Percentiles rank a stretch among this genome's conserved stretches.
These are phyloP conservation scores for Setomelanomma holmii DNA, from an alignment of 2,329 filamentous ascomycete genomes.

Conservation along the genomic window DNA sequence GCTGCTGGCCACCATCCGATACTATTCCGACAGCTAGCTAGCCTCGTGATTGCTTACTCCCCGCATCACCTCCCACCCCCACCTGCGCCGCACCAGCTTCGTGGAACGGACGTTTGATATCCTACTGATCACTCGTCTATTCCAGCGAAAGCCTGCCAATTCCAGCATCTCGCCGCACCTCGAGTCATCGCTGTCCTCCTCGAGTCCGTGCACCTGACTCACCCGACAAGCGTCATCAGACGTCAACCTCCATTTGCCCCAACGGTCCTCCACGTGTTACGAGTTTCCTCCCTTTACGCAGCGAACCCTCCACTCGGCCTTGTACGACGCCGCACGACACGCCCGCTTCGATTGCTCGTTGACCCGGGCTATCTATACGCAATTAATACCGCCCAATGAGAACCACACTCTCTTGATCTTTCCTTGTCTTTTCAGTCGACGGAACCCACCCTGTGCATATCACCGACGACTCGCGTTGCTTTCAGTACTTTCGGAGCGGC, in stretches of 20 bases:
- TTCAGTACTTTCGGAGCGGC: conserved; percentile 36
- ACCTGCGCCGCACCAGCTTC: conserved; percentile 25
- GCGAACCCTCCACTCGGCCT: conserved; percentile 44
- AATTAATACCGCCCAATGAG: conserved; percentile 53
- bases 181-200: conserved; percentile 35
- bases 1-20: conserved; percentile 37
- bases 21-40: conserved; percentile 27
- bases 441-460: conserved; percentile 48
- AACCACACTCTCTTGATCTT: conserved; percentile 53
- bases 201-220: conserved; percentile 49
- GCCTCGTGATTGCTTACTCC: conserved; percentile 25
- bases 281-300: conserved; percentile 49
- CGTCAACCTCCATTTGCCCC: conserved; percentile 35
- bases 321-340: conserved; percentile 34
- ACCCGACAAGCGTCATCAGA: conserved; percentile 36
- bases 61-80: conserved; percentile 24
- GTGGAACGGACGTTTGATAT: conserved; percentile 34
- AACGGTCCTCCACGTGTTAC: conserved; percentile 47
- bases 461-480: conserved; percentile 45
- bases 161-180: conserved; percentile 29
- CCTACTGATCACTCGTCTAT: conserved; percentile 24
- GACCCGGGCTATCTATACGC: conserved; percentile 48
- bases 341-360: conserved; percentile 44
- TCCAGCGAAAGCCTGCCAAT: conserved; percentile 36
- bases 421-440: conserved; percentile 50